phyloP scores from a whole-genome alignment of 352 stramenopile species.

The Phytopythium helicoides region DNA sequence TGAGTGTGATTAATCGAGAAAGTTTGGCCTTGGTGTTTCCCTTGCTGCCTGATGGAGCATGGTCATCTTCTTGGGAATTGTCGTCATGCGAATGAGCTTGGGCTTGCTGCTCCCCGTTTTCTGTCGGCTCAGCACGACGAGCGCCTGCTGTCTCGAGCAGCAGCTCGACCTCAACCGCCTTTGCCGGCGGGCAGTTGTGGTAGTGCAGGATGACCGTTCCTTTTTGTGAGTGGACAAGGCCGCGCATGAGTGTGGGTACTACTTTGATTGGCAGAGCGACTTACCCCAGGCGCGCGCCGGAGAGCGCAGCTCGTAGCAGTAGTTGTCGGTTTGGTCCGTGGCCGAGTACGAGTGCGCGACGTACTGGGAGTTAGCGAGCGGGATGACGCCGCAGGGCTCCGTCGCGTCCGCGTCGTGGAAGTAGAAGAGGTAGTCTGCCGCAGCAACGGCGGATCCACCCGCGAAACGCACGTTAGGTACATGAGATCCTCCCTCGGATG shows the following conservation, averaged over 20 bases:
- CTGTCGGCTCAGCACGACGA: constrained; percentile 13
- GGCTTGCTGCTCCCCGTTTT: constrained; percentile 14
- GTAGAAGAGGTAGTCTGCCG: constrained; percentile 78
- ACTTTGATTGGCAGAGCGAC: too few relatives aligned
- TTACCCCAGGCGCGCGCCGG: constrained; percentile 59
- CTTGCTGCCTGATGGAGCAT: too few relatives aligned
- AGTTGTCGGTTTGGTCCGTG: constrained; percentile 56
- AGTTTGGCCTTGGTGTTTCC: constrained; percentile 3
- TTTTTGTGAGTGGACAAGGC: too few relatives aligned
- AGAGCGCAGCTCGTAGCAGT: constrained; percentile 71
- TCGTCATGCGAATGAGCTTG: constrained; percentile 14
- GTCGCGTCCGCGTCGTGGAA: constrained; percentile 50
- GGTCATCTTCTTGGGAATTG: constrained; percentile 7
- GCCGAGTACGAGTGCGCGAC: constrained; percentile 72
- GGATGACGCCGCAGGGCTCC: constrained; percentile 60
- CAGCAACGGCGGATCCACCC: too few relatives aligned
- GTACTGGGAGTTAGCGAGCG: constrained; percentile 64
- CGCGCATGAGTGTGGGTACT: too few relatives aligned
- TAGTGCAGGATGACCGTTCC: constrained; percentile 78
- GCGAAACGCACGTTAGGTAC: background rate
- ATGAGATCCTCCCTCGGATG: background rate
- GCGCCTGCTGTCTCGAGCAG: constrained; percentile 50
- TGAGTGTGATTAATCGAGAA: constrained; percentile 33
- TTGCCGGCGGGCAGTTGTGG: constrained; percentile 46
- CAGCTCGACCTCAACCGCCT: constrained; percentile 47